Base-by-base conservation (phyloP, 345 rosid species). In the Lepidium africanum region DNA sequence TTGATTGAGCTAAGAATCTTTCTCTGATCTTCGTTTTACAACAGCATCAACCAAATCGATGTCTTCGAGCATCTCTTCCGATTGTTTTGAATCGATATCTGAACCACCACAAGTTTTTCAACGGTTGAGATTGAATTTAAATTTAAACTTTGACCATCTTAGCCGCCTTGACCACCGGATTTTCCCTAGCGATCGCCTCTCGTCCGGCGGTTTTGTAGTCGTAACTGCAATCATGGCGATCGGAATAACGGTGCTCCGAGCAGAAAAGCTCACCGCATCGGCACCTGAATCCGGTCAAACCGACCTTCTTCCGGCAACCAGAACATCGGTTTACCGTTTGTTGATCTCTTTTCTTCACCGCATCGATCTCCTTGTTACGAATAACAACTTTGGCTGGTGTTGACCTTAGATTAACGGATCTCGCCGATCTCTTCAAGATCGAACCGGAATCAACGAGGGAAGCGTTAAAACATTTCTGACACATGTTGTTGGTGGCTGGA, bases 251-350 rank as follows among this genome's bases (percentile, higher is more conserved):
- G 25, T 94, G 99, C n/a, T 91, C 96, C 15, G 85, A 69, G 42
- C 99, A 94, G 64, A 94, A 94, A 12, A 94, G 87, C 19, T 94
- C 99, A 0, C 97, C 99, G 47, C 99, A 93, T 1, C 98, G 87
- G 75, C 98, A 93, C 41, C 98, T 76, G 70, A 93, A 93, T 9
- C 98, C 98, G 79, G 97, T 94, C 85, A 94, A 82, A 0, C 99
- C 99, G 1, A 94, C 99, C 67, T 81, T 88, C 66, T 86, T 81
- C 67, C 81, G 63, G 66, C 99, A 94, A 10, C 99, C 95, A 0
- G 92, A 86, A 73, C 99, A 94, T 30, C 99, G 84, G 19, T 91
- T 94, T 46, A 94, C 88, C 69, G 78, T 83, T 25, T 78, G 81
- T 74, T 69, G 86, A 63, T 88, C 83, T 78, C 60, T 42, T 4